Conservation (phyloP, 345 rosid species). For the Salix viminalis region DNA sequence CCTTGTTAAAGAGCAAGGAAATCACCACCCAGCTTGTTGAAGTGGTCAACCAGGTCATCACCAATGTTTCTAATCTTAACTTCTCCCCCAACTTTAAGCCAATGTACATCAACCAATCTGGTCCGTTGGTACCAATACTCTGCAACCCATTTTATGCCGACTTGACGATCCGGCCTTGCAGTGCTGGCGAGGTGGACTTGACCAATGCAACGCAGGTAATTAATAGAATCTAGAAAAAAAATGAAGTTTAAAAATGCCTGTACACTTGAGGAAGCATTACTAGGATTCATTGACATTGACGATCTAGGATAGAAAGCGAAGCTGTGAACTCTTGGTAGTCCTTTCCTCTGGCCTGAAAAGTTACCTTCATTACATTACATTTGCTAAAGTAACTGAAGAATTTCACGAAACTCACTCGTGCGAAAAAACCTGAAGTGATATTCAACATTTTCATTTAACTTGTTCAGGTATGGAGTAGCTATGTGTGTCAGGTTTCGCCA, state of each 20-base stretch:
- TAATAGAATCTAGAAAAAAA: not conserved
- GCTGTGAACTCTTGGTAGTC: not conserved
- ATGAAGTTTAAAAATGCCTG: not conserved
- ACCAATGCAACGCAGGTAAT: slow-evolving; percentile 77
- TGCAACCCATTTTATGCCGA: slow-evolving; percentile 76
- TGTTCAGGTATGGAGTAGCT: slow-evolving; percentile 67
- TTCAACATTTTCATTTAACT: not conserved
- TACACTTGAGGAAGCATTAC: not conserved
- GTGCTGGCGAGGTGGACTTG: slow-evolving; percentile 63
- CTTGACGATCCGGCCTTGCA: slow-evolving; percentile 58
- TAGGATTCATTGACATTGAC: not conserved
- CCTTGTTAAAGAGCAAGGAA: slow-evolving; percentile 58
- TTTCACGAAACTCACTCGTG: not conserved
- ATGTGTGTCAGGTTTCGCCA: slow-evolving; percentile 67
- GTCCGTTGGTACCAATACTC: slow-evolving; percentile 72
- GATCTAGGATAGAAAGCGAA: too few species aligned
- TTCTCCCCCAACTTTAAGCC: slow-evolving; percentile 76
- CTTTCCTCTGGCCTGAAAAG: not conserved
- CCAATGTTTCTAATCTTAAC: slow-evolving; percentile 89
- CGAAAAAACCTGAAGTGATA: not conserved
- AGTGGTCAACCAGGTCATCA: slow-evolving; percentile 74
- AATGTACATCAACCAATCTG: slow-evolving; percentile 86
- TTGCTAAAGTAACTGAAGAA: not conserved
- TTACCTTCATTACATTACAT: not conserved
- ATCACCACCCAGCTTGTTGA: slow-evolving; percentile 72